Evolutionary conservation across 169 alveolate species (phyloP).

Genomic region (Eimeria sp.): DNA sequence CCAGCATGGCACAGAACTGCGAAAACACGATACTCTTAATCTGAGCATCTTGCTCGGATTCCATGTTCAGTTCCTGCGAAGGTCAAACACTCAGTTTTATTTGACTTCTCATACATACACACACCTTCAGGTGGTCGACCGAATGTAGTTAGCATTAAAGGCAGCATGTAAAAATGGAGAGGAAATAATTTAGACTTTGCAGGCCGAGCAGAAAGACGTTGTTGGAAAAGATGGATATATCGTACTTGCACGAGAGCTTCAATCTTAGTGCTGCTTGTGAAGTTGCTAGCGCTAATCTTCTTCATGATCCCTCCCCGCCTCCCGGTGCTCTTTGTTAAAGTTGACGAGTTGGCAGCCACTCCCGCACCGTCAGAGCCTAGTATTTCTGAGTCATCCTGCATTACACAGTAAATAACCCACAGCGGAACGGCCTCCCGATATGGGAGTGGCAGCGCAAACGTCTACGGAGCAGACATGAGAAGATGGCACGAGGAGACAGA

Average conservation of each 20-base stretch:
- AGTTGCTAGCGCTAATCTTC: conserved; percentile 79
- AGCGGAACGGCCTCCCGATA: background rate
- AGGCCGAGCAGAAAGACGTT: background rate
- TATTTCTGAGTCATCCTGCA: conserved; percentile 18
- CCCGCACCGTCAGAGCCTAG: conserved; percentile 7
- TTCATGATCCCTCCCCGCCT: conserved; percentile 74
- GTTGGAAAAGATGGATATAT: background rate
- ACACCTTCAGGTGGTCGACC: background rate
- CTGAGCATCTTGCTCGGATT: conserved; percentile 84
- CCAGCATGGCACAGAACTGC: conserved; percentile 94
- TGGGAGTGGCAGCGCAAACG: background rate
- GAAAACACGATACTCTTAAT: conserved; percentile 93
- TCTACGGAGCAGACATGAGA: background rate
- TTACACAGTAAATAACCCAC: background rate
- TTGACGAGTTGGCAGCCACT: background rate
- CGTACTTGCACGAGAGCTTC: conserved; percentile 86
- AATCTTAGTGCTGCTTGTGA: conserved; percentile 86
- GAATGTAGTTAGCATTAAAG: background rate
- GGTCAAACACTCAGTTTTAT: background rate
- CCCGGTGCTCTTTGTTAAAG: background rate
- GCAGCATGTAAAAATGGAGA: background rate
- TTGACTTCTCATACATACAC: background rate
- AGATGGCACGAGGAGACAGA: background rate
- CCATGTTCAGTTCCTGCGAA: conserved; percentile 87
- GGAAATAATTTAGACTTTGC: background rate